Conservation (phyloP, 1,284 basidiomycete species). For the Melampsora occidentalis region DNA sequence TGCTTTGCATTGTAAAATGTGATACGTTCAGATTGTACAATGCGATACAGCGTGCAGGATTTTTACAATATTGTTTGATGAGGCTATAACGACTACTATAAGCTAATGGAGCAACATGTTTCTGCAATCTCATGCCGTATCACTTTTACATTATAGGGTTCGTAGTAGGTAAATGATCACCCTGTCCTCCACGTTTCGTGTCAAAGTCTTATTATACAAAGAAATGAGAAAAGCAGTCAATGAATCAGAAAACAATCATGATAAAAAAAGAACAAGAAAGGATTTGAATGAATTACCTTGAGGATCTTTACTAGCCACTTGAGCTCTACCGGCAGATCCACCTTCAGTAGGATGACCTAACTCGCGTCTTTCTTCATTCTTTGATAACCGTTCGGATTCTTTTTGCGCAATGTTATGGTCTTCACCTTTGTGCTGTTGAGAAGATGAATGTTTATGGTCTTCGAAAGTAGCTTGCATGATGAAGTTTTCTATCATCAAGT, state of each 20-base stretch:
- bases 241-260: not conserved
- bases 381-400: slow-evolving; percentile 9
- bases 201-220: slow-evolving; percentile 1
- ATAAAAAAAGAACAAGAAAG: not conserved
- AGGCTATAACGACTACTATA: too few species aligned
- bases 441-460: not conserved
- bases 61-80: too few species aligned
- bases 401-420: slow-evolving; percentile 2
- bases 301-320: slow-evolving; percentile 38
- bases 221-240: not conserved
- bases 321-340: slow-evolving; percentile 23
- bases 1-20: too few species aligned
- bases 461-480: slow-evolving; percentile 30
- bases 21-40: too few species aligned
- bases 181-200: slow-evolving; percentile 26
- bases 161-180: slow-evolving; percentile 28
- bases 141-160: slow-evolving; percentile 16
- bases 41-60: too few species aligned
- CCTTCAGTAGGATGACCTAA: slow-evolving; percentile 23
- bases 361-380: slow-evolving; percentile 12
- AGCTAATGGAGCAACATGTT: too few species aligned
- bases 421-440: not conserved
- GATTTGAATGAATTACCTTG: slow-evolving; percentile 16
- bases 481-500: too few species aligned
- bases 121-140: too few species aligned